Base-by-base conservation (phyloP, 345 rosid genomes). In the Salix arbutifolia region DNA sequence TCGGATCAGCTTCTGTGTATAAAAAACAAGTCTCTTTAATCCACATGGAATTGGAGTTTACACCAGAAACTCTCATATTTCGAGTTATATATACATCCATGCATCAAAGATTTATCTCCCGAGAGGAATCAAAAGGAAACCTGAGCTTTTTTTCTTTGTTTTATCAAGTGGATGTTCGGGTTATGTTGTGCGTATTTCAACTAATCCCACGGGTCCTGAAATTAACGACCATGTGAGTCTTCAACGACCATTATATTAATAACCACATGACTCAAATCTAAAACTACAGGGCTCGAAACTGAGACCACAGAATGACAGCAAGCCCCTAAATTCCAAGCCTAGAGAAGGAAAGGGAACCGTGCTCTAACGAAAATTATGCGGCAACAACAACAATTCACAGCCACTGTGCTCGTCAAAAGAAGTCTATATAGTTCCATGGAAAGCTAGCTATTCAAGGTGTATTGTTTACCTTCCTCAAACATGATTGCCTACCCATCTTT, bases 171-270 rank as follows among this genome's bases (percentile, higher is more conserved):
- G 6, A 4, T 33, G 5, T 33, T 33, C 0, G 0, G 5, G 5
- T 31, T 5, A 31, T 0, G 6, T 4, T 33, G 6, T 5, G 0
- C 0, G 35, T 0, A 4, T 33, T 4, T 33, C 0, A 0, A 33
- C 6, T 33, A 33, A 4, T 33, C 0, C 0, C 0, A 33, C 0
- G 6, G 1, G 0, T 4, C 4, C 35, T 33, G 5, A 33, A 33
- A 1, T 33, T 33, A 33, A n/a, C n/a, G n/a, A n/a, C n/a, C n/a
- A n/a, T n/a, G n/a, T n/a, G n/a, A n/a, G n/a, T n/a, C n/a, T n/a
- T n/a, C n/a, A n/a, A n/a, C n/a, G n/a, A n/a, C n/a, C n/a, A n/a
- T n/a, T n/a, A n/a, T n/a, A n/a, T n/a, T n/a, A n/a, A n/a, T n/a
- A n/a, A n/a, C 28, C 28, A 26, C 28, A 26, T 26, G 28, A 1